phyloP scores from a whole-genome alignment of 257 asterid species.

The Gentiana dahurica region DNA sequence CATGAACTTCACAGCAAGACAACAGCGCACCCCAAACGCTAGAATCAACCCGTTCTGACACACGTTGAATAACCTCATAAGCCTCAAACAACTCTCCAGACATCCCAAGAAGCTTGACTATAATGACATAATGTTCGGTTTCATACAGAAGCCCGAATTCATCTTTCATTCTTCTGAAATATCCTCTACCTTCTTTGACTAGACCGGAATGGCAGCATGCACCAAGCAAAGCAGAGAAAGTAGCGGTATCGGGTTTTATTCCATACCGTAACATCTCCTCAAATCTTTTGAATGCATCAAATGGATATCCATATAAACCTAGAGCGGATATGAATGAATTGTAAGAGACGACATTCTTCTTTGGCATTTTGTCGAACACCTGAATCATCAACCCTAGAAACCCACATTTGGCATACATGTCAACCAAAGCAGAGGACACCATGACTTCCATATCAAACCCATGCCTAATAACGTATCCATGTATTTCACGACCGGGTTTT shows the following conservation, averaged over 20 bases:
- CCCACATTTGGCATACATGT: conserved; percentile 91
- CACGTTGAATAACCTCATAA: conserved; percentile 34
- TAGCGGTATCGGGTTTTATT: conserved; percentile 52
- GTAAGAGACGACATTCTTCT: conserved; percentile 42
- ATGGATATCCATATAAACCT: conserved; percentile 55
- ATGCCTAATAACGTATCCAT: conserved; percentile 59
- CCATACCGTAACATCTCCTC: conserved; percentile 33
- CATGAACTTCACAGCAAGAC: conserved; percentile 49
- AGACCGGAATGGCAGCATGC: conserved; percentile 82
- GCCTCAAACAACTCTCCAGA: conserved; percentile 59
- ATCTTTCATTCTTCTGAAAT: conserved; percentile 39
- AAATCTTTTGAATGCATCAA: conserved; percentile 43
- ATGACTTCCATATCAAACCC: conserved; percentile 19
- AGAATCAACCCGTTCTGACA: conserved; percentile 35
- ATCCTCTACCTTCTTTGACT: conserved; percentile 38
- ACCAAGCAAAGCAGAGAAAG: conserved; percentile 55
- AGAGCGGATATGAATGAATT: conserved; percentile 50
- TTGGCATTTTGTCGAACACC: conserved; percentile 42
- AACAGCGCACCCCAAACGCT: conserved; percentile 81
- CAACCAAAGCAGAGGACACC: conserved; percentile 71
- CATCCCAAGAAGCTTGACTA: conserved; percentile 88
- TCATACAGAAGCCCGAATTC: conserved; percentile 36
- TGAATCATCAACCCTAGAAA: conserved; percentile 48
- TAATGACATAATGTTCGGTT: conserved; percentile 62
- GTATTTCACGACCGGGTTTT: conserved; percentile 58